A percentile compares a stretch with the other conserved stretches of the same genome.
Evolutionary conservation across 1,284 basidiomycete genomes (phyloP).

Genomic region (Tylopilus sp.): DNA sequence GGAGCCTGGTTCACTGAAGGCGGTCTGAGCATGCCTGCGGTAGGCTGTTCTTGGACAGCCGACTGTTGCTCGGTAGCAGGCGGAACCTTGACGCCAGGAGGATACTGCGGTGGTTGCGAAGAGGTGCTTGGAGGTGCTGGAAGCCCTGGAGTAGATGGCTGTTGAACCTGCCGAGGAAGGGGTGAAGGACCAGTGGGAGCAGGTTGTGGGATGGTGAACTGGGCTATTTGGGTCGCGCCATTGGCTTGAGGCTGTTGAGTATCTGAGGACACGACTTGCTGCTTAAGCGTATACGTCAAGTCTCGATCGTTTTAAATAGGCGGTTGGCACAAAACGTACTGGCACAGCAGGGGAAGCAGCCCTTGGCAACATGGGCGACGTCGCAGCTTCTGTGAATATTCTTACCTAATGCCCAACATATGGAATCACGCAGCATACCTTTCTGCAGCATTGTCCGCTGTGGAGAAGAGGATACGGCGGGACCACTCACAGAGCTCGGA

Average conservation of each 20-base stretch:
- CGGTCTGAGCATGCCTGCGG: conserved; percentile 34
- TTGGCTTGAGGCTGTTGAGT: conserved; percentile 36
- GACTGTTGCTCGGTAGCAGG: conserved; percentile 36
- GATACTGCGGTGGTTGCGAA: conserved; percentile 51
- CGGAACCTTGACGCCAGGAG: conserved; percentile 64
- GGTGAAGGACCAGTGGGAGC: conserved; percentile 46
- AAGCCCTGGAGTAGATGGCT: conserved; percentile 31
- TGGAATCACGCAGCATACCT: conserved; percentile 36
- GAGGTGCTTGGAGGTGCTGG: conserved; percentile 28
- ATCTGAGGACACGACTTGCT: conserved; percentile 34
- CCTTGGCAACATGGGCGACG: conserved; percentile 38
- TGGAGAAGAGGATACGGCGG: conserved; percentile 57
- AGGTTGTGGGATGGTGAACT: conserved; percentile 30
- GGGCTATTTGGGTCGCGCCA: conserved; percentile 30
- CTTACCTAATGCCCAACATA: conserved; percentile 24
- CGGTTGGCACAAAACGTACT: conserved; percentile 28
- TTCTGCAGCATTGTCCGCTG: conserved; percentile 40
- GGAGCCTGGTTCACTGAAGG: conserved; percentile 39
- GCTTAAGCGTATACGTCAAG: conserved; percentile 18
- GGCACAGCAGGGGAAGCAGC: conserved; percentile 38
- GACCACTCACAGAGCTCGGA: conserved; percentile 50
- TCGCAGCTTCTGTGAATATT: conserved; percentile 36
- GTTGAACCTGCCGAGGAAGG: conserved; percentile 61
- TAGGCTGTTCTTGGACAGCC: conserved; percentile 25
- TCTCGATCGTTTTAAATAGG: conserved; percentile 13